Evolutionary conservation across 371 early-diverging fungal species (phyloP).

Genomic region (Mortierella sp.): DNA sequence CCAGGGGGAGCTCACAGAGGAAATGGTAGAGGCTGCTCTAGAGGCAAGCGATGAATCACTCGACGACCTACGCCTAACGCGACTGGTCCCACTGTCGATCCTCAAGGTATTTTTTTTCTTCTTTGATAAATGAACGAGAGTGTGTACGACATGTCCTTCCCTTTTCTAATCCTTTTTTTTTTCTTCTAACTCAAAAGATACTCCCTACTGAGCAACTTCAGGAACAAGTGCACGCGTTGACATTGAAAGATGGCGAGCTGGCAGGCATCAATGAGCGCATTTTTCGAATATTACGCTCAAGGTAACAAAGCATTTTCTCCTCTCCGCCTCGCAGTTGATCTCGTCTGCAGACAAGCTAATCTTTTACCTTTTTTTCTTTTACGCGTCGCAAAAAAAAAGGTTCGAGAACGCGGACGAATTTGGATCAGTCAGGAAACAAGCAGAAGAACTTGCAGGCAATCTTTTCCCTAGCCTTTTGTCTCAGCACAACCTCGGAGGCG

Average conservation of each 20-base stretch:
- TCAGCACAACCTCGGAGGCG: background rate
- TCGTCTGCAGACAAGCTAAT: background rate
- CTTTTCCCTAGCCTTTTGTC: background rate
- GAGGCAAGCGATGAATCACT: constrained; percentile 40
- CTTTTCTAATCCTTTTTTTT: background rate
- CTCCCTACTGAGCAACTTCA: background rate
- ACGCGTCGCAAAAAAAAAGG: background rate
- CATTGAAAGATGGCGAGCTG: background rate
- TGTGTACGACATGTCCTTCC: background rate
- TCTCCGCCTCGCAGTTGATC: too few relatives aligned
- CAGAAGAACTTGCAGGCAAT: background rate
- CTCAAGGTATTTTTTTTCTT: constrained; percentile 28
- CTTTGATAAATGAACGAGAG: background rate
- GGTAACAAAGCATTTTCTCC: background rate
- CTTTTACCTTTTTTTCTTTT: background rate
- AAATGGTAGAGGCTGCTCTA: constrained; percentile 25
- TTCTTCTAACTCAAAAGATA: background rate
- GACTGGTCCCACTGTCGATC: constrained; percentile 26
- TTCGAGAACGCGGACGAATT: background rate
- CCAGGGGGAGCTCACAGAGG: constrained; percentile 28
- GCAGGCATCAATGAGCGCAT: background rate
- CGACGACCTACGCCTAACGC: constrained; percentile 35
- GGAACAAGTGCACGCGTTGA: background rate
- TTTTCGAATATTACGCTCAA: background rate
- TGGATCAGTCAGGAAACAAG: background rate